Evolutionary conservation across 1,284 basidiomycete species (phyloP), one percentile per base, ranked within the genome.

Genomic region (Austroboletus rostrupii): DNA sequence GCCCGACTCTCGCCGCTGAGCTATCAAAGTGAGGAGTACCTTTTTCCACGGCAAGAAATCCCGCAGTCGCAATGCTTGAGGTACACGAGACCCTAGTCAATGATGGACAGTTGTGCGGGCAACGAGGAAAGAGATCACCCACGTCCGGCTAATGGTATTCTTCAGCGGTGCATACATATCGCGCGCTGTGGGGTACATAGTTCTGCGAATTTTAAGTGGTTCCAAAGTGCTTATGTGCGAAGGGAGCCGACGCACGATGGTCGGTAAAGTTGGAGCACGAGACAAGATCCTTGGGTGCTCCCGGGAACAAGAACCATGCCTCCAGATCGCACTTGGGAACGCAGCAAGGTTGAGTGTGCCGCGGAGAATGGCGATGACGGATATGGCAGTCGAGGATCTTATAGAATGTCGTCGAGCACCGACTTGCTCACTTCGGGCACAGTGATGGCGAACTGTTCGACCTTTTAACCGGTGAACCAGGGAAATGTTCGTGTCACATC

Each of bases 401-500:
- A 72, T 99, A 99, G 73, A 99, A 99, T 46, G 77, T 94, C 72
- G 56, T 99, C 91, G 62, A 99, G 90, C 83, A 88, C 88, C 65
- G 86, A 89, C 86, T 95, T 95, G 65, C 93, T 97, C 68, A 90
- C 87, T 59, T 89, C 87, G 1, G 97, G 95, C 48, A 93, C 89
- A 20, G 95, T 97, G 60, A 99, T 81, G 74, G 90, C 87, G 73
- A 99, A 99, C 75, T 97, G 84, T 70, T 99, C 97, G 47, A 99
- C 81, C 75, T 99, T 99, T 73, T 99, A 99, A 99, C 72, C 99
- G 97, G 70, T 99, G 97, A 45, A 99, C 95, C 33, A 96, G 91
- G 85, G 99, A 99, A 71, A 98, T 97, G 52, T 97, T 96, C 74
- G 96, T 98, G 65, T 99, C 97, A 50, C 93, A 87, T 14, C 97